Conservation (phyloP, 805 yeast genomes). For the Ogataea populi-albae region DNA sequence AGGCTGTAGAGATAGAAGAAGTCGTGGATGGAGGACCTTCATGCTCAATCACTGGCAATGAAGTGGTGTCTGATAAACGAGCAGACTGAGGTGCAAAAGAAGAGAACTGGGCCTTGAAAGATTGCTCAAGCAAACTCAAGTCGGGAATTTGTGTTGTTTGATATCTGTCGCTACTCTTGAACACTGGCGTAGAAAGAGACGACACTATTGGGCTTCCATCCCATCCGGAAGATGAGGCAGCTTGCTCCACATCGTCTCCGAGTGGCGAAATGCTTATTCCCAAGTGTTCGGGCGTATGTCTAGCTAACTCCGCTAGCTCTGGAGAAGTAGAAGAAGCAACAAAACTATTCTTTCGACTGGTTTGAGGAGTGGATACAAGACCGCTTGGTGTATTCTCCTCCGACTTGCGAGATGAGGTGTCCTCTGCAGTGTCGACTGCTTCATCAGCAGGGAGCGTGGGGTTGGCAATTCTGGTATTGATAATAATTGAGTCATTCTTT, state of each 20-base stretch:
- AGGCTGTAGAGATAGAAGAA: constrained; percentile 4
- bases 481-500: constrained; percentile 24
- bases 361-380: too few relatives aligned
- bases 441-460: constrained; percentile 29
- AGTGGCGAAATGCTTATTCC: too few relatives aligned
- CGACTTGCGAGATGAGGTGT: neutral
- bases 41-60: neutral
- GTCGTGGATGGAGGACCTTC: constrained; percentile 1
- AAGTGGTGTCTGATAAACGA: neutral
- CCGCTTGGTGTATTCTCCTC: too few relatives aligned
- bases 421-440: constrained; percentile 6
- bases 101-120: neutral
- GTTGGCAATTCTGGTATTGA: constrained; percentile 33
- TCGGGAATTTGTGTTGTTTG: neutral
- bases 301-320: neutral
- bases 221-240: neutral
- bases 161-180: neutral
- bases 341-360: too few relatives aligned
- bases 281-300: neutral
- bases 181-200: neutral
- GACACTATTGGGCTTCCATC: neutral
- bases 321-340: neutral
- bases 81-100: neutral
- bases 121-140: neutral
- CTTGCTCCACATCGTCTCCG: too few relatives aligned